These are phyloP conservation scores for Amyloporia xantha DNA, from an alignment of 768 basidiomycete species.

Conservation along the genomic window DNA sequence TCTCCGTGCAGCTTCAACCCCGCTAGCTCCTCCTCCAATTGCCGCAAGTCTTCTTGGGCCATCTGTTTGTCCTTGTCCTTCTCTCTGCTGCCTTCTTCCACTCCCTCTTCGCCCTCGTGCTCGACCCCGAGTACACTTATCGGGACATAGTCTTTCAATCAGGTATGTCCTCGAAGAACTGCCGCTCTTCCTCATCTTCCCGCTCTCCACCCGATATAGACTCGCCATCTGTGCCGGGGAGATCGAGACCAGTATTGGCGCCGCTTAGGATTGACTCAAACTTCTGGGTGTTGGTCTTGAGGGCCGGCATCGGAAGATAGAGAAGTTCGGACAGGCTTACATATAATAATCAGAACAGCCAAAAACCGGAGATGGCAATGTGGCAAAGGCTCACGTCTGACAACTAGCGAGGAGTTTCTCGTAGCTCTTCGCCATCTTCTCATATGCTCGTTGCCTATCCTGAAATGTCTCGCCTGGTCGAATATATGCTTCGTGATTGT, in stretches of 20 bases:
- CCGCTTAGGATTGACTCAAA: conserved; percentile 79
- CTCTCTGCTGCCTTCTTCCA: conserved; percentile 34
- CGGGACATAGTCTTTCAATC: conserved; percentile 92
- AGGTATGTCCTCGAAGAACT: conserved; percentile 89
- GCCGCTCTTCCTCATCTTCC: conserved; percentile 95
- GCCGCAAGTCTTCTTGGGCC: conserved; percentile 64
- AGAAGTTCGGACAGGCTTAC: conserved; percentile 86
- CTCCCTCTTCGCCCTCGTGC: conserved; percentile 26
- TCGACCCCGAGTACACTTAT: conserved; percentile 74
- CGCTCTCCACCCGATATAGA: conserved; percentile 73
- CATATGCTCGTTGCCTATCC: conserved; percentile 96
- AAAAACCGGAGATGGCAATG: not conserved
- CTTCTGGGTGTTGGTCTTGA: conserved; percentile 81
- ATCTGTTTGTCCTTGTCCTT: conserved; percentile 46
- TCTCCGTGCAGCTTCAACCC: conserved; percentile 43
- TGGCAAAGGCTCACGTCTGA: conserved; percentile 55
- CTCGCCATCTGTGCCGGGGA: conserved; percentile 26
- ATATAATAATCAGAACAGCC: conserved; percentile 11
- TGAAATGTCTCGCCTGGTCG: conserved; percentile 99
- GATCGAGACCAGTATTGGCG: conserved; percentile 25
- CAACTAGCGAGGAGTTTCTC: conserved; percentile 87
- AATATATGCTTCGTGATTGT: conserved; percentile 98
- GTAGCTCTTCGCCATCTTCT: conserved; percentile 95
- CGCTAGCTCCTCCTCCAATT: conserved; percentile 73
- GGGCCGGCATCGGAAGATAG: conserved; percentile 67